Percentiles rank a stretch among this genome's conserved stretches.
These are phyloP conservation scores for Arthrobotrys iridis DNA, from an alignment of 2,329 filamentous ascomycete genomes.

Conservation along the genomic window DNA sequence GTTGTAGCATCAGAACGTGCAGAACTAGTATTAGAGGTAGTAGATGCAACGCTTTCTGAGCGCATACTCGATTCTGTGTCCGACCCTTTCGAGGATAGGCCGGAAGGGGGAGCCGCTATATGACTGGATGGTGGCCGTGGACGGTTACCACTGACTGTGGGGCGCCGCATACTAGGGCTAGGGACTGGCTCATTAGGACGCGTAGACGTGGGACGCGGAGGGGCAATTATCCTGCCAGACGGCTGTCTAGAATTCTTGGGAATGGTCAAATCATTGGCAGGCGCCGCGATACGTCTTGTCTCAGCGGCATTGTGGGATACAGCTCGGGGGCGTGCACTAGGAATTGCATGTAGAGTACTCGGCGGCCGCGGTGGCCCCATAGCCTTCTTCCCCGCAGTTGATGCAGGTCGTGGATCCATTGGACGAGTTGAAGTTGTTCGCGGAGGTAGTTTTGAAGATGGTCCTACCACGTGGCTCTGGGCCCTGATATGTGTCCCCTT, in stretches of 20 bases:
- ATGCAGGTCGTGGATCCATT: constrained; percentile 40
- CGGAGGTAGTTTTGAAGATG: constrained; percentile 14
- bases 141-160: constrained; percentile 8
- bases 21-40: constrained; percentile 45
- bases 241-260: constrained; percentile 30
- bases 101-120: constrained; percentile 17
- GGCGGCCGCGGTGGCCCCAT: constrained; percentile 29
- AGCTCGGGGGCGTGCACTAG: constrained; percentile 41
- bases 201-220: constrained; percentile 34
- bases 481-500: constrained; percentile 43
- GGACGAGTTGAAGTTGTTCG: constrained; percentile 31
- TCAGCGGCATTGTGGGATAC: constrained; percentile 45
- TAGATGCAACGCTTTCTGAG: constrained; percentile 49
- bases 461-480: constrained; percentile 37
- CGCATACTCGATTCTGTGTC: constrained; percentile 49
- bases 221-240: constrained; percentile 30
- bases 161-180: constrained; percentile 19
- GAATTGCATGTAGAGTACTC: constrained; percentile 36
- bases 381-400: constrained; percentile 43
- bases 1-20: constrained; percentile 41
- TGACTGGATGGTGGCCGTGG: constrained; percentile 33
- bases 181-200: constrained; percentile 35
- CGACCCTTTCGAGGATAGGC: constrained; percentile 25
- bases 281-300: constrained; percentile 24
- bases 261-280: constrained; percentile 33